Evolutionary conservation across 176 grass and related monocot species (phyloP).

Genomic region (Oryza meyeriana): DNA sequence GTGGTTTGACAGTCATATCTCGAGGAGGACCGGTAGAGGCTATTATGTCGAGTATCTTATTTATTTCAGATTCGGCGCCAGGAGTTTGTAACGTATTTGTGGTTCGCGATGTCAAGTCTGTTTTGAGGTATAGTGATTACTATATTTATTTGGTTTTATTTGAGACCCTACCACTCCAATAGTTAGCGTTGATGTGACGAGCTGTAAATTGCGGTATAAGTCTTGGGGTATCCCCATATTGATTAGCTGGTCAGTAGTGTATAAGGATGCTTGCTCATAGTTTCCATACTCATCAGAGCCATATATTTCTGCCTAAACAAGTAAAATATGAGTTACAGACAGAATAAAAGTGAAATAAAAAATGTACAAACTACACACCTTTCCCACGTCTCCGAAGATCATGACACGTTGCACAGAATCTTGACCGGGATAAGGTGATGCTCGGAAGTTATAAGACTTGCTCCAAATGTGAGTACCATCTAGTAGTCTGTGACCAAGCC

Average conservation of each 20-base stretch:
- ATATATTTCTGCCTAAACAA: conserved; percentile 64
- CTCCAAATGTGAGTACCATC: conserved; percentile 49
- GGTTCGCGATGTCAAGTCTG: too few relatives aligned
- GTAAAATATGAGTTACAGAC: background rate
- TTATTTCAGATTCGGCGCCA: too few relatives aligned
- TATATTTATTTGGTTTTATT: too few relatives aligned
- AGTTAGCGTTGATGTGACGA: too few relatives aligned
- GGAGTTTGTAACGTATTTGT: too few relatives aligned
- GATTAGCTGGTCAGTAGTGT: conserved; percentile 72
- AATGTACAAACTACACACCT: conserved; percentile 16
- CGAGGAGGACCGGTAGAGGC: too few relatives aligned
- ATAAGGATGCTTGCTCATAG: conserved; percentile 70
- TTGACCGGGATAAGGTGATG: conserved; percentile 57
- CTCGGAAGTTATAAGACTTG: conserved; percentile 40
- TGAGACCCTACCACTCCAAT: too few relatives aligned
- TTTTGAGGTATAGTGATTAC: too few relatives aligned
- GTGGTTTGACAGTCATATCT: too few relatives aligned
- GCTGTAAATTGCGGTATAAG: too few relatives aligned
- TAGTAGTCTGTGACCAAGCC: conserved; percentile 44
- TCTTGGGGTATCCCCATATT: too few relatives aligned
- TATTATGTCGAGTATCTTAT: too few relatives aligned
- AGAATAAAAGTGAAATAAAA: background rate
- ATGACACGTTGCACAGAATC: conserved; percentile 46
- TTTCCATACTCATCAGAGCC: conserved; percentile 82
- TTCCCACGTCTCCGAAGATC: conserved; percentile 64